A percentile compares a stretch with the other conserved stretches of the same genome.
These are phyloP conservation scores for Oidiodendron maius DNA, from an alignment of 495 filamentous ascomycete species.

Conservation along the genomic window DNA sequence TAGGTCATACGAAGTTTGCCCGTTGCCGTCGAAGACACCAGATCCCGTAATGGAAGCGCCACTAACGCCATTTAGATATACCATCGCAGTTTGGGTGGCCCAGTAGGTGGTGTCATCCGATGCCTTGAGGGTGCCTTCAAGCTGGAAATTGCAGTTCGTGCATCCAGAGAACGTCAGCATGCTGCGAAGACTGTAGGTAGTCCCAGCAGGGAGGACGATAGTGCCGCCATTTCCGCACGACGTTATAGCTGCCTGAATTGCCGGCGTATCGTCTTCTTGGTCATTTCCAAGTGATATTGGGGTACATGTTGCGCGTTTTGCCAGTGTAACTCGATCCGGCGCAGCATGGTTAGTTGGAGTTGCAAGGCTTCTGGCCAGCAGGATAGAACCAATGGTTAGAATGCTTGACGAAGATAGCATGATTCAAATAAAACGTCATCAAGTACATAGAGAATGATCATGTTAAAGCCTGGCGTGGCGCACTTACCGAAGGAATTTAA, in stretches of 20 bases:
- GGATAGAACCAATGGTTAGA: too few species aligned
- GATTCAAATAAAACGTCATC: too few species aligned
- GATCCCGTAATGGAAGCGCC: slow-evolving; percentile 33
- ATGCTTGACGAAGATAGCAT: too few species aligned
- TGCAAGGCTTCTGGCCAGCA: too few species aligned
- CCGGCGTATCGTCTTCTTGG: slow-evolving; percentile 31
- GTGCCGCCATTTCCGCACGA: slow-evolving; percentile 34
- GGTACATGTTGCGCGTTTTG: slow-evolving; percentile 31
- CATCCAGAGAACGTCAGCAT: slow-evolving; percentile 34
- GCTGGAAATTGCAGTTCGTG: slow-evolving; percentile 33
- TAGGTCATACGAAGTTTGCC: slow-evolving; percentile 35
- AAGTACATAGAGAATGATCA: too few species aligned
- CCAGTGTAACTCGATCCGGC: too few species aligned
- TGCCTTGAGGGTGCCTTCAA: slow-evolving; percentile 36
- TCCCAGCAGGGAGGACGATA: slow-evolving; percentile 35
- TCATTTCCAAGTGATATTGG: slow-evolving; percentile 26
- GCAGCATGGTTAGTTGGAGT: too few species aligned
- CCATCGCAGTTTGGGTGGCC: slow-evolving; percentile 33
- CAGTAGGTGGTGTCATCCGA: slow-evolving; percentile 31
- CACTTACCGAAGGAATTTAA: too few species aligned
- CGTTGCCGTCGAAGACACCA: slow-evolving; percentile 41
- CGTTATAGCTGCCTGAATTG: slow-evolving; percentile 30
- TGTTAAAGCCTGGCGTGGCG: too few species aligned
- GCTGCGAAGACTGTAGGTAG: slow-evolving; percentile 31
- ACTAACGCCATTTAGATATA: slow-evolving; percentile 28